These are phyloP conservation scores for Oligophagozyma castellii DNA, from an alignment of 1,139 yeast species.

Conservation along the genomic window DNA sequence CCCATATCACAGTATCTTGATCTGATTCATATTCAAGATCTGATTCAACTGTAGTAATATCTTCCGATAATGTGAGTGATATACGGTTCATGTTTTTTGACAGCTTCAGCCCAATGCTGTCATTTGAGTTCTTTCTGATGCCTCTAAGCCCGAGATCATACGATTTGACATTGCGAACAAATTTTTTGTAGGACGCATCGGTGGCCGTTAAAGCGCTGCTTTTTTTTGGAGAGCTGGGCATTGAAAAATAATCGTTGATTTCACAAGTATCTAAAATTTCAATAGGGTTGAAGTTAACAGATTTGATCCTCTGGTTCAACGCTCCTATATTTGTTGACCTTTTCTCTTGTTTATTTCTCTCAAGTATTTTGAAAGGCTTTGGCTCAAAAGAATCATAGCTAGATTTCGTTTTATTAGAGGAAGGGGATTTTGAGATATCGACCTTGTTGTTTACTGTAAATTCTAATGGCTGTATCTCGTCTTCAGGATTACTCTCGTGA, in stretches of 20 bases:
- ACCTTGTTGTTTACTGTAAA: background rate
- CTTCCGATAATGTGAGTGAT: slow-evolving; percentile 19
- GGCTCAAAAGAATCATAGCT: slow-evolving; percentile 16
- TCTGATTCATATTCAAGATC: slow-evolving; percentile 16
- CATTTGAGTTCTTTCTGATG: slow-evolving; percentile 4
- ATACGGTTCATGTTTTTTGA: slow-evolving; percentile 22
- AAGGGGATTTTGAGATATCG: slow-evolving; percentile 5
- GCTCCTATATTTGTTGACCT: too few relatives aligned
- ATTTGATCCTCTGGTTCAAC: background rate
- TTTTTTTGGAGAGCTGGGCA: slow-evolving; percentile 12
- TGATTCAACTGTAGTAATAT: slow-evolving; percentile 4
- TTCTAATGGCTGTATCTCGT: too few relatives aligned
- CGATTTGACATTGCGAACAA: slow-evolving; percentile 16
- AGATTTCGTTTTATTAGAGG: slow-evolving; percentile 10
- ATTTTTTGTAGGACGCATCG: slow-evolving; percentile 4
- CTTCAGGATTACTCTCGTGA: too few relatives aligned
- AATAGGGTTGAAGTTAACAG: slow-evolving; percentile 1
- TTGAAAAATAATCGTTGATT: slow-evolving; percentile 7
- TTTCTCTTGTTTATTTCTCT: slow-evolving; percentile 8
- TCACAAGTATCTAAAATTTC: slow-evolving; percentile 1
- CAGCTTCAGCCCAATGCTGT: slow-evolving; percentile 7
- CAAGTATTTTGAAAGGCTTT: slow-evolving; percentile 19
- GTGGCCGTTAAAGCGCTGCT: background rate
- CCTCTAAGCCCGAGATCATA: slow-evolving; percentile 16
- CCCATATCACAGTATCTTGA: slow-evolving; percentile 20